Conservation (phyloP, 2,329 filamentous ascomycete species). For the Curvularia lunata region DNA sequence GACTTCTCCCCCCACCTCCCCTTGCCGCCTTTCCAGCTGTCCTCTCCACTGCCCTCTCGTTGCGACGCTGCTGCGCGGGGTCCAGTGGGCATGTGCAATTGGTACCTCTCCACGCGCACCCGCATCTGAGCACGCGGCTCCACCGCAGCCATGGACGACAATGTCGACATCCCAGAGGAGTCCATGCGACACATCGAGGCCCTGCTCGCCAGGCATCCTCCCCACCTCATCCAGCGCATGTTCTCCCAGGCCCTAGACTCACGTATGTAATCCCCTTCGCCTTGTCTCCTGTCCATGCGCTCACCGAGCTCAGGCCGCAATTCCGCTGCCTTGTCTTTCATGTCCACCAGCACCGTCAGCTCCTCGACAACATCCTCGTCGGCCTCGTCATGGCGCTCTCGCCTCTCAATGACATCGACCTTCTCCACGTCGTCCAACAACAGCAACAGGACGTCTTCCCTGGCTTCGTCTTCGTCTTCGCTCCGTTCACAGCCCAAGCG, state of each 20-base stretch:
- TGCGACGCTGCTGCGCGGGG: slow-evolving; percentile 17
- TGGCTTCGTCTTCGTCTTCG: slow-evolving; percentile 38
- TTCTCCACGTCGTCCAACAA: slow-evolving; percentile 39
- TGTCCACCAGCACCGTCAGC: slow-evolving; percentile 39
- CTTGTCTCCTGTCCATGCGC: slow-evolving; percentile 13
- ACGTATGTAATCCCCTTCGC: slow-evolving; percentile 31
- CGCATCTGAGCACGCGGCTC: slow-evolving; percentile 14
- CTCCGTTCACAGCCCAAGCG: slow-evolving; percentile 40
- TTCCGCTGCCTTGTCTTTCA: slow-evolving; percentile 43
- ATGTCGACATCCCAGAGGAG: slow-evolving; percentile 45
- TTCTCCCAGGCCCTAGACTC: slow-evolving; percentile 47
- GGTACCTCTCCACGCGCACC: slow-evolving; percentile 12
- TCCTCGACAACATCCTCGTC: slow-evolving; percentile 41
- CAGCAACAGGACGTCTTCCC: slow-evolving; percentile 40
- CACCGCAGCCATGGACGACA: slow-evolving; percentile 42
- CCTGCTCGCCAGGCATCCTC: slow-evolving; percentile 43
- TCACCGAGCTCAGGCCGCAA: slow-evolving; percentile 41
- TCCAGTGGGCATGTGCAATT: slow-evolving; percentile 29
- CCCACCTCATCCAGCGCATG: slow-evolving; percentile 47
- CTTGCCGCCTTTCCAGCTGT: slow-evolving; percentile 22
- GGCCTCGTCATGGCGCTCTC: slow-evolving; percentile 42
- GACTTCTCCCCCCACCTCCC: slow-evolving; percentile 27
- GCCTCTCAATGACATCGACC: slow-evolving; percentile 43
- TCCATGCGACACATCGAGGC: slow-evolving; percentile 49
- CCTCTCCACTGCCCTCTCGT: slow-evolving; percentile 2